phyloP scores from a whole-genome alignment of 225 moss, liverwort and hornwort genomes.

The Sphagnum contortum region DNA sequence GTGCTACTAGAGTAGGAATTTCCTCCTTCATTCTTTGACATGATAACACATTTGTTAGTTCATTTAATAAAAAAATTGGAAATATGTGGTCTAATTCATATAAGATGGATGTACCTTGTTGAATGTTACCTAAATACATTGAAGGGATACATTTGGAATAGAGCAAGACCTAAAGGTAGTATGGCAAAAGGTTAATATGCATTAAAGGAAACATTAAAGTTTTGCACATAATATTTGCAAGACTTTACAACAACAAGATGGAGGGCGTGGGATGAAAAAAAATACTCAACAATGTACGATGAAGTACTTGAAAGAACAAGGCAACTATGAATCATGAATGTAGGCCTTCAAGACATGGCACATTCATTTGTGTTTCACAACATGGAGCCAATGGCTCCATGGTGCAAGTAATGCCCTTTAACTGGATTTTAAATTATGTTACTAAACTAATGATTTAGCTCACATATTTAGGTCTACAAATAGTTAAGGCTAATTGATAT shows the following conservation, averaged over 20 bases:
- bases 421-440: too few relatives aligned
- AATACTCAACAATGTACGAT: background rate
- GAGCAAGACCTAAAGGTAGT: background rate
- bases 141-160: background rate
- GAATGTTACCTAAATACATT: conserved; percentile 2
- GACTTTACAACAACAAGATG: fast-evolving
- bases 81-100: background rate
- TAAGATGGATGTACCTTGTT: conserved; percentile 2
- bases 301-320: too few relatives aligned
- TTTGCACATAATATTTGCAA: background rate
- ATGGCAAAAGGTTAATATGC: background rate
- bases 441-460: too few relatives aligned
- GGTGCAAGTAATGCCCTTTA: too few relatives aligned
- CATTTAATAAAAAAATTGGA: conserved; percentile 1
- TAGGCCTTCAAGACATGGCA: too few relatives aligned
- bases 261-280: background rate
- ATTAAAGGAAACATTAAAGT: background rate
- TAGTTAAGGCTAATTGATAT: too few relatives aligned
- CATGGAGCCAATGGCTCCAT: too few relatives aligned
- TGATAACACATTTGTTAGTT: background rate
- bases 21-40: background rate
- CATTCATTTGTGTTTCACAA: too few relatives aligned
- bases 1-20: background rate
- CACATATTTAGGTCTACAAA: too few relatives aligned
- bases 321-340: too few relatives aligned